Conservation (phyloP, 257 asterid genomes). For the Asclepias syriaca region DNA sequence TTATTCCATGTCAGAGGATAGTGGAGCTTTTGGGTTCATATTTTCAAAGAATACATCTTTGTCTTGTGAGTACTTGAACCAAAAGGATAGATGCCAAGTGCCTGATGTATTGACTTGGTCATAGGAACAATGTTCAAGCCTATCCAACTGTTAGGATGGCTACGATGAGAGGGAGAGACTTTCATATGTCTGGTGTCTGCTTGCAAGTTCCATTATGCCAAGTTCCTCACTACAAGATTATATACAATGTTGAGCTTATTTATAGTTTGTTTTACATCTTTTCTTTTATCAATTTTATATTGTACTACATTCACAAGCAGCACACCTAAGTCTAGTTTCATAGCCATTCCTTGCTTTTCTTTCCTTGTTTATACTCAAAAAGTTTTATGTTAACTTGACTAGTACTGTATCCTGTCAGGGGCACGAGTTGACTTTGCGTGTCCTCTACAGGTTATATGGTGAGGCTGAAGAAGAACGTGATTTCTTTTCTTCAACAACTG, state of each 20-base stretch:
- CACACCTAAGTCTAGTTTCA: background rate
- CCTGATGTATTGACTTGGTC: background rate
- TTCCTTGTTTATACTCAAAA: conserved; percentile 1
- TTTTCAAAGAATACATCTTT: background rate
- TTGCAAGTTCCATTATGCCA: background rate
- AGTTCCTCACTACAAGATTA: background rate
- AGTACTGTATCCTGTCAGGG: conserved; percentile 76
- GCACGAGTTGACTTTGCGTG: conserved; percentile 95
- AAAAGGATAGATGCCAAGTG: background rate
- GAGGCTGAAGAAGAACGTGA: conserved; percentile 95
- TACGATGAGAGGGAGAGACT: too few species aligned
- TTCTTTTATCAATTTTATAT: background rate
- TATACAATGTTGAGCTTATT: background rate
- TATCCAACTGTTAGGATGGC: too few species aligned
- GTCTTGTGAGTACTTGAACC: background rate
- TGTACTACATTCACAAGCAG: background rate
- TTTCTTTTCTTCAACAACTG: conserved; percentile 77
- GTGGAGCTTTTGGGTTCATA: too few species aligned
- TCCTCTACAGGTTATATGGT: conserved; percentile 93
- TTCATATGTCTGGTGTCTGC: background rate
- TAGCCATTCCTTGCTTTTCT: background rate
- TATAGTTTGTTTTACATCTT: background rate
- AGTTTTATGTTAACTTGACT: conserved; percentile 34
- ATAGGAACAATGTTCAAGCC: background rate
- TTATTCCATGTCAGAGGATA: too few species aligned